These are phyloP conservation scores for Lotmaria passim DNA, from an alignment of 208 protist species.

Conservation along the genomic window DNA sequence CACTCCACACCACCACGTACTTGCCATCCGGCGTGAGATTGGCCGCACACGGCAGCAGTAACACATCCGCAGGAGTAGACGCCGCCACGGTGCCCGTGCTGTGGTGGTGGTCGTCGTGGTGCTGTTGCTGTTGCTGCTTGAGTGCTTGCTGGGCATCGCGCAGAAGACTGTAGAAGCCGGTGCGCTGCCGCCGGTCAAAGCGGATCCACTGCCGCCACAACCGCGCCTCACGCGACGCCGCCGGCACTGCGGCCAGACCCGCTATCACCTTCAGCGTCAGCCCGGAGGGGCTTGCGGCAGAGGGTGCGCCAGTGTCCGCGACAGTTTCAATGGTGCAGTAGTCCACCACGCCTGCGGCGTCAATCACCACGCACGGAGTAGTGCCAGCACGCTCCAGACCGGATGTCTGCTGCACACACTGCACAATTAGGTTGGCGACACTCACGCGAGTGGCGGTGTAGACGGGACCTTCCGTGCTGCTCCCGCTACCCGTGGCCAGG, in stretches of 20 bases:
- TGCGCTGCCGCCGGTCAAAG: conserved; percentile 62
- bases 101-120: not conserved
- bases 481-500: not conserved
- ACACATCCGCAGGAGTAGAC: conserved; percentile 12
- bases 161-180: conserved; percentile 65
- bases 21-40: conserved; percentile 43
- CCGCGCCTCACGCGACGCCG: conserved; percentile 39
- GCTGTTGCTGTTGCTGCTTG: not conserved
- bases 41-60: conserved; percentile 46
- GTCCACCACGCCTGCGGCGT: conserved; percentile 62
- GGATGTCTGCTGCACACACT: conserved; percentile 48
- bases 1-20: conserved; percentile 57
- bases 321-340: conserved; percentile 53
- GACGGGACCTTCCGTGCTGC: not conserved
- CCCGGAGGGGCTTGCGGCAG: not conserved
- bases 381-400: conserved; percentile 26
- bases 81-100: not conserved
- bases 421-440: conserved; percentile 49
- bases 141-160: conserved; percentile 41
- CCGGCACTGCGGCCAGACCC: conserved; percentile 38
- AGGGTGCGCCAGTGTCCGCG: not conserved
- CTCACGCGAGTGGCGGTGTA: conserved; percentile 40
- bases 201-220: conserved; percentile 54
- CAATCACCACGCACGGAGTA: conserved; percentile 51
- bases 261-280: conserved; percentile 54